Base-by-base conservation (phyloP, 768 basidiomycete species). In the Phanerochaete sordida region DNA sequence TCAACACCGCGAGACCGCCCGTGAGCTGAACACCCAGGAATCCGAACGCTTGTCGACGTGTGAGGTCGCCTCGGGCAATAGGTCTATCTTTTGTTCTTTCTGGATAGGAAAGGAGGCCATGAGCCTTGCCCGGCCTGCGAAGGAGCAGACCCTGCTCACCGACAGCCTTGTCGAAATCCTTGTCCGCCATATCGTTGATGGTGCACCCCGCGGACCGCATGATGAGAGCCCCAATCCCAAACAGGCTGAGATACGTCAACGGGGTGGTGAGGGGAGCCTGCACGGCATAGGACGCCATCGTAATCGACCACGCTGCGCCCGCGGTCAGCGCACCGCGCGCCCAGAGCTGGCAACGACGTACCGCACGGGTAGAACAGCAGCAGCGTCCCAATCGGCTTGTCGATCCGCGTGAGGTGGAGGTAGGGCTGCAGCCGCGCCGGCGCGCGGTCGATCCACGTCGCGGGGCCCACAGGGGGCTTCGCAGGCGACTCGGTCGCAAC, bases 141-240 rank as follows among this genome's bases (percentile, higher is more conserved):
- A 4, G 16, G 47, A 47, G n/a, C 16, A 11, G 23, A 11, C 8
- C 39, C 39, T 16, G 13, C 84, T 59, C 68, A 95, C 95, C 94
- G 51, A 98, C 97, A 39, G 88, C 86, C 69, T 85, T 87, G 79
- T 99, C 97, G 47, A 97, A 83, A 62, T 92, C 86, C 63, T 81
- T 82, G 74, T 99, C 97, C 96, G 97, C 98, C 86, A 99, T 87
- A 70, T 99, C 97, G 72, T 99, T 99, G 66, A 99, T 96, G 2
- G 93, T 98, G 74, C 97, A 99, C 2, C 97, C 97, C 23, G 97
- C 97, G 5, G 96, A 93, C 21, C 97, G 87, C 97, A 99, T 99
- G 53, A 98, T 81, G 46, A 97, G 65, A 0, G 97, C 95, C 1
- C 97, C 97, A 11, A 88, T 70, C 2, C 93, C 95, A 68, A 98